phyloP scores from a whole-genome alignment of 2,329 filamentous ascomycete species.

The Incumbomyces delicatus region DNA sequence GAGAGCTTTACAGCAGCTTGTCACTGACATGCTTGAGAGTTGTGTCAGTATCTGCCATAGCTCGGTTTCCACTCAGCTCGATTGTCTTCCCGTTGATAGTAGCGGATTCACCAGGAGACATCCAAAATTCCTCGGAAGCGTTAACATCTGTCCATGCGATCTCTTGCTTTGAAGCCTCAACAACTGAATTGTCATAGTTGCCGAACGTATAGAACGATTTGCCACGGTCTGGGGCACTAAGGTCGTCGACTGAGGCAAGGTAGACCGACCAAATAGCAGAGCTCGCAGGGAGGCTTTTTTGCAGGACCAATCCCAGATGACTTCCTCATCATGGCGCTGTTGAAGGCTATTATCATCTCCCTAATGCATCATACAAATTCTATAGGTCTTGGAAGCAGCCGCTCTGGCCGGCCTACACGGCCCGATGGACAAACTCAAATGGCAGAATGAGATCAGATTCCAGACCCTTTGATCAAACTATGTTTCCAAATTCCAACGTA shows the following conservation, averaged over 20 bases:
- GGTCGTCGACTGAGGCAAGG: slow-evolving; percentile 48
- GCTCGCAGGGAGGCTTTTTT: slow-evolving; percentile 44
- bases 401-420: too few species aligned
- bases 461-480: too few species aligned
- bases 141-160: slow-evolving; percentile 55
- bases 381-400: too few species aligned
- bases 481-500: too few species aligned
- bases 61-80: slow-evolving; percentile 46
- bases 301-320: slow-evolving; percentile 57
- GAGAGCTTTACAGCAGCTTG: slow-evolving; percentile 48
- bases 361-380: too few species aligned
- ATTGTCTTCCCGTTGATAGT: slow-evolving; percentile 49
- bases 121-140: slow-evolving; percentile 59
- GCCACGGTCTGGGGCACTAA: slow-evolving; percentile 33
- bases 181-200: slow-evolving; percentile 55
- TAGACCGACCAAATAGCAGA: slow-evolving; percentile 55
- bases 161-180: slow-evolving; percentile 44
- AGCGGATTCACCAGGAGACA: slow-evolving; percentile 49
- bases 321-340: too few species aligned
- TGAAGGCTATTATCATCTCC: too few species aligned
- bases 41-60: slow-evolving; percentile 64
- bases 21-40: slow-evolving; percentile 58
- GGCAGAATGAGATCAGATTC: too few species aligned
- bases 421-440: too few species aligned
- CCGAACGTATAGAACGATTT: slow-evolving; percentile 64